Base-by-base conservation (phyloP, 768 basidiomycete species). In the Rhizopogon salebrosus region DNA sequence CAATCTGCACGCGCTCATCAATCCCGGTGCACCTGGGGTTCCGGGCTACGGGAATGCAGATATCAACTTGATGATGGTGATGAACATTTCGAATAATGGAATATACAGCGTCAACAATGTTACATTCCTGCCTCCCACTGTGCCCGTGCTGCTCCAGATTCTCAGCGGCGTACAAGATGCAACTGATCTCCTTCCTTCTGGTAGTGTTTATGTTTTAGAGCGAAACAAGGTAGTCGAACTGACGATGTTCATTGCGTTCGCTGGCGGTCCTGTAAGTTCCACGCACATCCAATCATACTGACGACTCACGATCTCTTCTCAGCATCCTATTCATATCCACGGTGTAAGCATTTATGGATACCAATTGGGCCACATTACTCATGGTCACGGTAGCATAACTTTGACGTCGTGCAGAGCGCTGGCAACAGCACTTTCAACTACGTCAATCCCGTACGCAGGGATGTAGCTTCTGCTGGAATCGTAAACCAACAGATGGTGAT, bases 401-500 rank as follows among this genome's bases (percentile, higher is more conserved):
- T 57, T n/a, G 48, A 57, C 37, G 54, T 55, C 18, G 50, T 62
- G 4, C 49, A 57, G 26, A 38, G 46, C 20, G 52, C 54, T n/a
- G 59, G 59, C 11, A 46, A 43, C 23, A 52, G 36, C 11, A 24
- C 40, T 6, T 41, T 40, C 18, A 52, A 57, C 40, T 60, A 27
- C 11, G 26, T 51, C 14, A 42, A 53, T 26, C 57, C 64, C 54
- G 42, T 70, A 26, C 61, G 61, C 35, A 66, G 74, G 6, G 75
- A 75, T 50, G 72, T 73, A 4, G 72, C 73, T 23, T 68, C 61
- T 35, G 63, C 62, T 24, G 71, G 72, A 16, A 29, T 31, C 24
- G 35, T 56, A 1, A 57, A 53, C 13, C 73, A 75, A 56, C 70
- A 72, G 27, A 74, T 78, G 23, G 78, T 77, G 11, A 73, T 87